phyloP scores from a whole-genome alignment of 2,329 filamentous ascomycete genomes.

The Neofusicoccum laricinum region DNA sequence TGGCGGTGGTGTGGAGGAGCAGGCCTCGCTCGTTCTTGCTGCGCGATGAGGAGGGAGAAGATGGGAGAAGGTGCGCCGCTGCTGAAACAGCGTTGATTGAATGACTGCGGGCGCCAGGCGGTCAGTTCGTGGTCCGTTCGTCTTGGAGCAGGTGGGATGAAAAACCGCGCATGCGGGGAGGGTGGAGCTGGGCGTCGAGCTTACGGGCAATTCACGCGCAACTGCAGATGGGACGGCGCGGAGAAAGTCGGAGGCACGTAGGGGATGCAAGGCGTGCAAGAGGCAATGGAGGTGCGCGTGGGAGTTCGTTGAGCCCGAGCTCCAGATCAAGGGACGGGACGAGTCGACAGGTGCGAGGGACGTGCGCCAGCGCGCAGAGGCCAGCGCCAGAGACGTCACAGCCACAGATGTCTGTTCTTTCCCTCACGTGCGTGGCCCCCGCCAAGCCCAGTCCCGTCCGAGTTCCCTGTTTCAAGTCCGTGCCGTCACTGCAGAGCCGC shows the following conservation, averaged over 20 bases:
- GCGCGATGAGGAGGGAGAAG: neutral
- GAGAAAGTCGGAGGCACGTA: neutral
- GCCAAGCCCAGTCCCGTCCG: neutral
- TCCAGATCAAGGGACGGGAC: neutral
- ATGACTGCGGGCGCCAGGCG: constrained; percentile 3
- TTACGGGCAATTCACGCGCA: neutral
- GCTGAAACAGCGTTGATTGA: constrained; percentile 9
- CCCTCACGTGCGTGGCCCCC: neutral
- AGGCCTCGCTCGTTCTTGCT: neutral
- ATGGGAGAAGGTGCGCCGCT: neutral
- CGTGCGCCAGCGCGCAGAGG: neutral
- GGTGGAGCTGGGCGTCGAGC: neutral
- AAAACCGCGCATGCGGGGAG: constrained; percentile 6
- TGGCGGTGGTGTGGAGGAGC: constrained; percentile 17
- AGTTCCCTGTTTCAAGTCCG: constrained; percentile 1
- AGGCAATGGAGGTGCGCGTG: neutral
- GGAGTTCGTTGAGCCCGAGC: constrained; percentile 5
- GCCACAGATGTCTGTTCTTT: neutral
- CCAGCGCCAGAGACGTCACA: constrained; percentile 1
- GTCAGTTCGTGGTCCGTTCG: constrained; percentile 17
- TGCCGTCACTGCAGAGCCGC: constrained; percentile 8
- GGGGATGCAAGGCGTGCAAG: constrained; percentile 10
- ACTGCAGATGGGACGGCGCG: neutral
- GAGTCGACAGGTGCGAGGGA: constrained; percentile 1
- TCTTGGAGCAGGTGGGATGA: neutral